These are phyloP conservation scores for Nosema muscidifuracis DNA, from an alignment of 371 early-diverging fungal genomes.

Conservation along the genomic window DNA sequence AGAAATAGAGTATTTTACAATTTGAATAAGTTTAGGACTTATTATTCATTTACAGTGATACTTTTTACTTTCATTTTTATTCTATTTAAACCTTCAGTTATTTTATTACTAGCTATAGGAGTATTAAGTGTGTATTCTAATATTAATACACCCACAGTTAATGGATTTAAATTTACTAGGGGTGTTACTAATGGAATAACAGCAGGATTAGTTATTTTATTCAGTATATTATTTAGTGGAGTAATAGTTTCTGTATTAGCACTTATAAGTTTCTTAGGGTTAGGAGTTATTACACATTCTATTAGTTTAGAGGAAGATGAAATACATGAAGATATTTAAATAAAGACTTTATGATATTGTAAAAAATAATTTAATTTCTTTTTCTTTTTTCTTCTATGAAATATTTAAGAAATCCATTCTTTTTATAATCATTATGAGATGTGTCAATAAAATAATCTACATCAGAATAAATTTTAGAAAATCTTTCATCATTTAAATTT, in stretches of 20 bases:
- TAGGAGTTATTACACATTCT: conserved; percentile 7
- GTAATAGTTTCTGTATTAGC: conserved; percentile 14
- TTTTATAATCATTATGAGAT: conserved; percentile 5
- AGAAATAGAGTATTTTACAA: conserved; percentile 9
- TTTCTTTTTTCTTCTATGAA: background rate
- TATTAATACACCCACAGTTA: background rate
- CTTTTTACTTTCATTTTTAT: background rate
- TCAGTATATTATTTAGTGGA: conserved; percentile 4
- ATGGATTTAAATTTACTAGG: conserved; percentile 10
- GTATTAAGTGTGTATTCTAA: background rate
- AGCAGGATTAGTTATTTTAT: background rate
- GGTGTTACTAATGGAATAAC: background rate
- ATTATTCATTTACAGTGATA: background rate
- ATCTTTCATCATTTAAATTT: background rate
- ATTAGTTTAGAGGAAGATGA: background rate
- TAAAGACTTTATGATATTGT: background rate
- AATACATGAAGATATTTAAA: conserved; percentile 6
- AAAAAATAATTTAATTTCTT: background rate
- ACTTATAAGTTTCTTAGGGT: background rate
- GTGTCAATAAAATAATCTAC: background rate
- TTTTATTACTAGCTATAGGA: conserved; percentile 6
- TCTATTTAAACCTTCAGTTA: conserved; percentile 6
- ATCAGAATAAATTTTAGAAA: background rate
- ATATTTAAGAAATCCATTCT: background rate
- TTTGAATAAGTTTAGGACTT: conserved; percentile 18